These are phyloP conservation scores for Moricandia arvensis DNA, from an alignment of 345 rosid genomes.

Conservation along the genomic window DNA sequence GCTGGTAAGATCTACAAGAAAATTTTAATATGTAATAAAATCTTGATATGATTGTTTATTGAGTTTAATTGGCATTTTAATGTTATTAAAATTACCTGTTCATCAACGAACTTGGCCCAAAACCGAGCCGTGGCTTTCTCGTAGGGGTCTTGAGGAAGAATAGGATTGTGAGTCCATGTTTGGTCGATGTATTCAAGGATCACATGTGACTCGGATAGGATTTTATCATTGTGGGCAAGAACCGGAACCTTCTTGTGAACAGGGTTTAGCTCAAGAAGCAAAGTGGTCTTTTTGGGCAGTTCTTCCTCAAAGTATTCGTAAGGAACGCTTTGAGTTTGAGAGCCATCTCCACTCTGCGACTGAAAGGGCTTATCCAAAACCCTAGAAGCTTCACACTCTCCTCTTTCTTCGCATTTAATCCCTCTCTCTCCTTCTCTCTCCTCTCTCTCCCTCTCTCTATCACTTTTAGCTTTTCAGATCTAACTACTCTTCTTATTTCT, in stretches of 20 bases:
- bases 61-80: neutral
- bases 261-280: constrained; percentile 42
- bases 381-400: constrained; percentile 46
- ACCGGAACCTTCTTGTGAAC: constrained; percentile 47
- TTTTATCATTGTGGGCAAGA: constrained; percentile 44
- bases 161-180: constrained; percentile 43
- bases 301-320: constrained; percentile 45
- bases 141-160: constrained; percentile 44
- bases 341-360: constrained; percentile 42
- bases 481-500: neutral
- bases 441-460: constrained; percentile 1
- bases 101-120: constrained; percentile 45
- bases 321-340: constrained; percentile 41
- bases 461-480: neutral
- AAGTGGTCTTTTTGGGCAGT: neutral
- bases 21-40: neutral
- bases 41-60: neutral
- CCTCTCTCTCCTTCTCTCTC: constrained; percentile 1
- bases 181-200: constrained; percentile 36
- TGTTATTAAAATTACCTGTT: constrained; percentile 20
- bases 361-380: constrained; percentile 40
- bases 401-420: constrained; percentile 21
- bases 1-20: constrained; percentile 10
- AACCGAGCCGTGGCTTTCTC: constrained; percentile 46
- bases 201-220: constrained; percentile 17